A percentile compares a stretch with the other conserved stretches of the same genome.
Evolutionary conservation across 164 flowering plant species (phyloP).

Genomic region (Umbilicus rupestris): DNA sequence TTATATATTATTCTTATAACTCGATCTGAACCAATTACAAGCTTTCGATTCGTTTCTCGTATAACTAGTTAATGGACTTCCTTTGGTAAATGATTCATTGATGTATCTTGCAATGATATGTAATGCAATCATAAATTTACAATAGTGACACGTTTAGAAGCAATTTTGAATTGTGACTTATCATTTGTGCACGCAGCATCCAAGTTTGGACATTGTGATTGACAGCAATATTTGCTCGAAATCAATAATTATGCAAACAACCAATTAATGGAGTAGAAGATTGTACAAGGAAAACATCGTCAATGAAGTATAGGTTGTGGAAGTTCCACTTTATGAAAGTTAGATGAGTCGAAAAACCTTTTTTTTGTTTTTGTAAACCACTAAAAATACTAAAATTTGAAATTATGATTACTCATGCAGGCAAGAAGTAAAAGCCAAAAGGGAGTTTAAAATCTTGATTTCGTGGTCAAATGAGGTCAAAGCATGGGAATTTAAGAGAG

Average conservation of each 20-base stretch:
- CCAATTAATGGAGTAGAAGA: not conserved
- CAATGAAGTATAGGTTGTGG: not conserved
- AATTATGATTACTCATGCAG: not conserved
- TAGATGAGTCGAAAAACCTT: not conserved
- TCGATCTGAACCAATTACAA: too few species aligned
- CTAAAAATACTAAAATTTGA: not conserved
- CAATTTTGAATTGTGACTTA: not conserved
- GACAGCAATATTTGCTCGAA: not conserved
- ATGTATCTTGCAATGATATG: too few species aligned
- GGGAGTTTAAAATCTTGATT: not conserved
- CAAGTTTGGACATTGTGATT: not conserved
- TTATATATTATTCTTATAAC: too few species aligned
- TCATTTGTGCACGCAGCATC: not conserved
- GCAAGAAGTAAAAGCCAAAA: not conserved
- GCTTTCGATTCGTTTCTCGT: too few species aligned
- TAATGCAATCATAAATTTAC: too few species aligned
- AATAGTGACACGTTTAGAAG: too few species aligned
- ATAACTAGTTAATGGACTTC: too few species aligned
- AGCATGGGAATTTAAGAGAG: too few species aligned
- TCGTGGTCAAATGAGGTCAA: not conserved
- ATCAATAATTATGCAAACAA: not conserved
- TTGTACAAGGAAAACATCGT: not conserved
- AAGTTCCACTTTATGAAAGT: not conserved
- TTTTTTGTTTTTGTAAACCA: not conserved
- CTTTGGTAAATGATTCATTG: too few species aligned